A percentile compares a stretch with the other conserved stretches of the same genome.
Evolutionary conservation across 208 protist species (phyloP).

Genomic region (Leishmania guyanensis): DNA sequence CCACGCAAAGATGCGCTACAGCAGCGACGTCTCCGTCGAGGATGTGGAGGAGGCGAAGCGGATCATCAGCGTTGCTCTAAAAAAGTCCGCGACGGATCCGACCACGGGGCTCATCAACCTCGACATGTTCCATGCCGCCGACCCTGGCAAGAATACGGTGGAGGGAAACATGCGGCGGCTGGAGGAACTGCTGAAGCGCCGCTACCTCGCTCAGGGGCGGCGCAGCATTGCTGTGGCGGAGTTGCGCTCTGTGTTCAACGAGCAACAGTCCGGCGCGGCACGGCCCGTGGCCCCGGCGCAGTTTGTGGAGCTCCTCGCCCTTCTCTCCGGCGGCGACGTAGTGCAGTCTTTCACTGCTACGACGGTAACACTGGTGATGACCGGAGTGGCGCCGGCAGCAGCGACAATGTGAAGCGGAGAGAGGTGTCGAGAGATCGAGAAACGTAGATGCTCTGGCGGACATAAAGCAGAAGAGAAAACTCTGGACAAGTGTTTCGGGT

Average conservation of each 20-base stretch:
- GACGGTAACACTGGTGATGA: constrained; percentile 49
- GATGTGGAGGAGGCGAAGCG: constrained; percentile 93
- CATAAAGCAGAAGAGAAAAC: not conserved
- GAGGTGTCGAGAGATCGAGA: not conserved
- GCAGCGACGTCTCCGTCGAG: constrained; percentile 59
- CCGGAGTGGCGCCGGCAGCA: not conserved
- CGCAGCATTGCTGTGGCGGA: constrained; percentile 58
- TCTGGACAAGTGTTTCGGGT: not conserved
- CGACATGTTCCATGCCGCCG: constrained; percentile 89
- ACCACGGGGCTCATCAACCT: constrained; percentile 88
- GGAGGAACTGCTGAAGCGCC: constrained; percentile 61
- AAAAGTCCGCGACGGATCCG: constrained; percentile 88
- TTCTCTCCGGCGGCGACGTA: constrained; percentile 76
- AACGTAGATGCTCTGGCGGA: too few relatives aligned
- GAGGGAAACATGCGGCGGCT: constrained; percentile 83
- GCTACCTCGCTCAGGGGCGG: constrained; percentile 48
- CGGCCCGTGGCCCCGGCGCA: constrained; percentile 63
- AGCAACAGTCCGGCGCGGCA: constrained; percentile 48
- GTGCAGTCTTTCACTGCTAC: constrained; percentile 76
- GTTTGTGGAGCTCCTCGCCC: constrained; percentile 83
- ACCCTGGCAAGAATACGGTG: constrained; percentile 77
- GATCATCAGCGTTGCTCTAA: constrained; percentile 87
- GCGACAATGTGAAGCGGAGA: not conserved
- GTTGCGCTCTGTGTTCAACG: constrained; percentile 73
- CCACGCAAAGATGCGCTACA: constrained; percentile 91